phyloP scores from a whole-genome alignment of 1,139 yeast genomes.

The Saccharomyces hybrid region DNA sequence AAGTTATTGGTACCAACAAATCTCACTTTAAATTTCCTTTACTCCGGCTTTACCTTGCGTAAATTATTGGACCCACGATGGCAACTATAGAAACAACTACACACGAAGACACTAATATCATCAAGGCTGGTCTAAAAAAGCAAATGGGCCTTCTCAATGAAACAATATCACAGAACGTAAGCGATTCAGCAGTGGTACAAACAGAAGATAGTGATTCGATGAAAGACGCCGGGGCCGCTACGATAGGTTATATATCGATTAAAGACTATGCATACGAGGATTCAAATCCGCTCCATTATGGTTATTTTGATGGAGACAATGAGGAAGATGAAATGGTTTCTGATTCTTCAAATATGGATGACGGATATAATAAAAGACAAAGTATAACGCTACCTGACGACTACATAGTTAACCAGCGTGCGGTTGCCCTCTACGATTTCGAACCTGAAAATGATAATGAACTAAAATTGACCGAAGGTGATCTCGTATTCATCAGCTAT shows the following conservation, averaged over 20 bases:
- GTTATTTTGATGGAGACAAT: conserved; percentile 31
- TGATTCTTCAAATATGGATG: conserved; percentile 11
- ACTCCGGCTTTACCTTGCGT: neutral
- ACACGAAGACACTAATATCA: neutral
- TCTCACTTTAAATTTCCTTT: neutral
- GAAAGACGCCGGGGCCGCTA: conserved; percentile 4
- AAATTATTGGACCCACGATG: neutral
- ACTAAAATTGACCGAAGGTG: conserved; percentile 70
- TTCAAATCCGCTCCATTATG: conserved; percentile 60
- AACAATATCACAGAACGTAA: neutral
- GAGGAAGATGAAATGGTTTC: conserved; percentile 17
- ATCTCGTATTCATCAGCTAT: conserved; percentile 75
- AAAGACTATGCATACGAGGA: conserved; percentile 74
- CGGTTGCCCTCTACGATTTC: conserved; percentile 84
- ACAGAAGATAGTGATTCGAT: conserved; percentile 5
- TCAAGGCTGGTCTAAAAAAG: neutral
- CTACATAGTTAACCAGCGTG: conserved; percentile 45
- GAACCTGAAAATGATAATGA: conserved; percentile 93
- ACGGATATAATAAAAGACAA: conserved; percentile 36
- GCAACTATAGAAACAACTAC: neutral
- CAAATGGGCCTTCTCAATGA: neutral
- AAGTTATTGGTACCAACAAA: neutral
- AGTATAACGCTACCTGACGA: conserved; percentile 30
- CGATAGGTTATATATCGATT: conserved; percentile 38
- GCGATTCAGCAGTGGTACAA: neutral